Evolutionary conservation across 768 basidiomycete genomes (phyloP).

Genomic region (Boletus vermiculosoides): DNA sequence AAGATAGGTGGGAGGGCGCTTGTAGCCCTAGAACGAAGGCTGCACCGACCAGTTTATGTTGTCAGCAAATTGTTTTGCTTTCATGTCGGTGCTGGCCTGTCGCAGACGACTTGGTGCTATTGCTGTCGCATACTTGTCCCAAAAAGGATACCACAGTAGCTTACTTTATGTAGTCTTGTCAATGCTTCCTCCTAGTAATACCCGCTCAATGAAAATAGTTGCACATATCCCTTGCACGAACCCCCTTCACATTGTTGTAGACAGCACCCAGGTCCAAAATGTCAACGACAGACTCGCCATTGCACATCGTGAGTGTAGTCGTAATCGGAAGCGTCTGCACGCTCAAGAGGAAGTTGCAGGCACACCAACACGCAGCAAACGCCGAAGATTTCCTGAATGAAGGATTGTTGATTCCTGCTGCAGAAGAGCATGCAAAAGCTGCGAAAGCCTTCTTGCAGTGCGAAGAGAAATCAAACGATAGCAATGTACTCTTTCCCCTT

Average conservation of each 20-base stretch:
- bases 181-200: not conserved
- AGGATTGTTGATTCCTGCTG: conserved; percentile 69
- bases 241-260: not conserved
- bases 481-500: conserved; percentile 50
- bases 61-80: no score
- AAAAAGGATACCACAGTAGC: conserved; percentile 4
- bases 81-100: no score
- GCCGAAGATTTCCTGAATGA: conserved; percentile 69
- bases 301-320: conserved; percentile 45
- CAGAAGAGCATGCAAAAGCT: conserved; percentile 72
- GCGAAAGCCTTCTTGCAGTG: conserved; percentile 74
- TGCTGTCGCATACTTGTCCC: not conserved
- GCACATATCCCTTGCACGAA: not conserved
- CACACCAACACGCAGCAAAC: conserved; percentile 78
- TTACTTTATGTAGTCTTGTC: not conserved
- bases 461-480: conserved; percentile 69
- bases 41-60: no score
- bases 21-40: no score
- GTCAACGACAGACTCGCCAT: conserved; percentile 44
- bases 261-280: conserved; percentile 15
- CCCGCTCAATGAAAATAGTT: conserved; percentile 6
- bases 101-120: no score
- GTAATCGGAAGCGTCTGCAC: not conserved
- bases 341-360: conserved; percentile 42
- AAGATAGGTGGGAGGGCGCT: no score